Evolutionary conservation across 2,329 filamentous ascomycete species (phyloP), one percentile per base, ranked within the genome.

Genomic region (Colletotrichum tamarilloi): DNA sequence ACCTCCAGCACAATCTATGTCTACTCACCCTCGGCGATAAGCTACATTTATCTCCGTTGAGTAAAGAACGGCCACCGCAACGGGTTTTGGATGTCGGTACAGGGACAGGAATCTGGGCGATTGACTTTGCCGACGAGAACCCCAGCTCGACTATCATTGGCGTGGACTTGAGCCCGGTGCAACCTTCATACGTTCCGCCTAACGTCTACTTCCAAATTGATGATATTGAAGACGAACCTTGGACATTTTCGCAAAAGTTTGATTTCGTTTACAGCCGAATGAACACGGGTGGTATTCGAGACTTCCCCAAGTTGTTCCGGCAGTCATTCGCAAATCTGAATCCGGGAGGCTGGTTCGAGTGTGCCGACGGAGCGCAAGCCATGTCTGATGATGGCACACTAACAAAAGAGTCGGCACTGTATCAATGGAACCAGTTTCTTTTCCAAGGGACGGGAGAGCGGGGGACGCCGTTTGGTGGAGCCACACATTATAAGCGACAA

Each of bases 151-250:
- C 79, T 81, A 88, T 81, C 3, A 85, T 86, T 52, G 89, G 89
- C 11, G 87, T 88, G 3, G 89, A 91, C 75, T 82, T 91, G 1
- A 90, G 87, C 16, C 88, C 89, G 0, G 89, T 90, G 16, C 89
- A 91, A 72, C 89, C 89, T 2, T 82, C 82, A 19, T 88, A 83
- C 79, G 86, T 91, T 2, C 90, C 90, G 4, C 84, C 86, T 55
- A 92, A 92, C 76, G 87, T 92, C 46, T 87, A 88, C 74, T 92
- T 92, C 75, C 85, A 91, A 74, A 86, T 92, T 52, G 85, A 86
- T 66, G 83, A 86, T 72, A 75, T 83, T 14, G 83, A 84, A 56
- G 79, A 83, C 30, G 78, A 80, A 28, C 75, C 77, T 53, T 86
- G 85, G 85, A 80, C 79, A 1, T 86, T 79, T 42, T 73, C 74